These are phyloP conservation scores for Marasmius fiardii DNA, from an alignment of 1,284 basidiomycete species.

Conservation along the genomic window DNA sequence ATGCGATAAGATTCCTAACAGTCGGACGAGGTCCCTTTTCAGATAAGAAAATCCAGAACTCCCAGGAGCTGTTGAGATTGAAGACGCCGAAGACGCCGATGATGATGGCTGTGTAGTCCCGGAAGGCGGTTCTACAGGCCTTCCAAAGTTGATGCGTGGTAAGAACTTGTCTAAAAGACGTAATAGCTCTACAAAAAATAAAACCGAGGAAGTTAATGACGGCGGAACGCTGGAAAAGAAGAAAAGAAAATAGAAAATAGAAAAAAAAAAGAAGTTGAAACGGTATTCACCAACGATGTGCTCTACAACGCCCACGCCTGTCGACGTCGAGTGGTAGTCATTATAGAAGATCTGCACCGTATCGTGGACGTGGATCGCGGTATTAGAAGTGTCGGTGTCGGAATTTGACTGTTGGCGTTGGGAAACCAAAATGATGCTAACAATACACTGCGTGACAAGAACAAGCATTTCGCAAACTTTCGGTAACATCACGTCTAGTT, in stretches of 20 bases:
- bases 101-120: conserved; percentile 14
- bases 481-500: conserved; percentile 64
- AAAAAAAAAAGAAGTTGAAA: no score
- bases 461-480: conserved; percentile 80
- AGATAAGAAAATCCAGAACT: conserved; percentile 72
- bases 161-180: conserved; percentile 69
- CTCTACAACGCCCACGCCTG: conserved; percentile 49
- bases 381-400: conserved; percentile 16
- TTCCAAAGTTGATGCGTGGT: conserved; percentile 76
- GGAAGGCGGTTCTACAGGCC: conserved; percentile 36
- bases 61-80: conserved; percentile 24
- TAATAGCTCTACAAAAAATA: conserved; percentile 52
- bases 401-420: conserved; percentile 14
- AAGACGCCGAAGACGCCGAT: conserved; percentile 17
- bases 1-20: conserved; percentile 73
- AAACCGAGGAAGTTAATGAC: conserved; percentile 14
- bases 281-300: conserved; percentile 54
- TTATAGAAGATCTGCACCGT: conserved; percentile 41
- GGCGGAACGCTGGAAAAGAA: conserved; percentile 5
- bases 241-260: conserved; percentile 5
- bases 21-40: conserved; percentile 79
- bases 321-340: conserved; percentile 29
- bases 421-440: conserved; percentile 51
- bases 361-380: conserved; percentile 16
- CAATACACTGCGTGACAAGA: conserved; percentile 72